phyloP scores from a whole-genome alignment of 1,139 yeast species.

The Zygoascus sp. region DNA sequence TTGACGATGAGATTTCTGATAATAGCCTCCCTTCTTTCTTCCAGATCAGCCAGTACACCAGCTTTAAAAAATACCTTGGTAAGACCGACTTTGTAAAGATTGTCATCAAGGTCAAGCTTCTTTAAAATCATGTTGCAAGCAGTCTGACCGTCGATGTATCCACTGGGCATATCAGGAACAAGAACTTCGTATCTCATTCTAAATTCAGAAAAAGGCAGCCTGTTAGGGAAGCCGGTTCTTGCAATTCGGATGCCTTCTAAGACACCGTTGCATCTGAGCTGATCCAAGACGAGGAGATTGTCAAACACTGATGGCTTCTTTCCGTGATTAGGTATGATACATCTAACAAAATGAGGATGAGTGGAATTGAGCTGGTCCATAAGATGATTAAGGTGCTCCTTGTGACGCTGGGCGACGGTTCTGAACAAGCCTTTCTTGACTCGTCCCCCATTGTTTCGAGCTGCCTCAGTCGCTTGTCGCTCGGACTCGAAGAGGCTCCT shows the following conservation, averaged over 20 bases:
- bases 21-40: slow-evolving; percentile 66
- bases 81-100: slow-evolving; percentile 69
- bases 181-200: slow-evolving; percentile 68
- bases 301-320: slow-evolving; percentile 72
- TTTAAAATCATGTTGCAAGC: slow-evolving; percentile 67
- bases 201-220: slow-evolving; percentile 80
- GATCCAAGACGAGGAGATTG: slow-evolving; percentile 74
- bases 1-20: slow-evolving; percentile 53
- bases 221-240: slow-evolving; percentile 93
- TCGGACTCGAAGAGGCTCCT: slow-evolving; percentile 41
- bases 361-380: slow-evolving; percentile 74
- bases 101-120: slow-evolving; percentile 55
- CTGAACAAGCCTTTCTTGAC: slow-evolving; percentile 50
- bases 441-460: slow-evolving; percentile 21
- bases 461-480: slow-evolving; percentile 15
- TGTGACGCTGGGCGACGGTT: slow-evolving; percentile 73
- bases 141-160: slow-evolving; percentile 45
- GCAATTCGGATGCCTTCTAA: slow-evolving; percentile 96
- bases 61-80: slow-evolving; percentile 95
- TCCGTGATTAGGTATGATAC: slow-evolving; percentile 83
- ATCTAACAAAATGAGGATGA: slow-evolving; percentile 94
- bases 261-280: slow-evolving; percentile 94
- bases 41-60: slow-evolving; percentile 90
- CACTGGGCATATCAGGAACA: slow-evolving; percentile 40
- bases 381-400: slow-evolving; percentile 70